A percentile compares a stretch with the other conserved stretches of the same genome.
Conservation (phyloP, 2,329 filamentous ascomycete genomes). For the Talaromyces amestolkiae region DNA sequence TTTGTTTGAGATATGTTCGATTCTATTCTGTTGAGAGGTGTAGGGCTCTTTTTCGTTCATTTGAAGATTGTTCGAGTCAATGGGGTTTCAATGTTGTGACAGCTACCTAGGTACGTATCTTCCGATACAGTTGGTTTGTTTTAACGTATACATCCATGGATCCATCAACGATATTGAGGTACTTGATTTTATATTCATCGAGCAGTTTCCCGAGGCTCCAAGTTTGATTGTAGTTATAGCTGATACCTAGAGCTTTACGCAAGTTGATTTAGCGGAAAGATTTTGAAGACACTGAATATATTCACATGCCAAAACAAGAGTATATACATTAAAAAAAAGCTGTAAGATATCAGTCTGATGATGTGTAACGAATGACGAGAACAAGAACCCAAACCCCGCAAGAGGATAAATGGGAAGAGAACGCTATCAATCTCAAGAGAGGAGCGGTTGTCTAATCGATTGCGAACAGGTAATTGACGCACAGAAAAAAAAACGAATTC, state of each 20-base stretch:
- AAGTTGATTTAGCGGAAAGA: no score
- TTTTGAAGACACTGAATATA: background rate
- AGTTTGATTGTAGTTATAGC: no score
- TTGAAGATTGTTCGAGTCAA: no score
- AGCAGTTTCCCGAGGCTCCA: no score
- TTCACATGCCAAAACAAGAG: background rate
- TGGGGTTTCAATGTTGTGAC: no score
- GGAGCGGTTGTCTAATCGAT: constrained; percentile 7
- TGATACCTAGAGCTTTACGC: no score
- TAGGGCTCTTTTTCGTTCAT: no score
- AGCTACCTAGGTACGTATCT: no score
- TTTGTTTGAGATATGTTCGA: background rate
- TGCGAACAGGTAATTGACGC: background rate
- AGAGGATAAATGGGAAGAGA: background rate
- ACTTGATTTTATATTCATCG: no score
- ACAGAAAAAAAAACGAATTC: constrained; percentile 2
- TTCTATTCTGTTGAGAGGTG: background rate
- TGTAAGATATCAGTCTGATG: background rate
- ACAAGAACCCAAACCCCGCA: background rate
- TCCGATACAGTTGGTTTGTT: no score
- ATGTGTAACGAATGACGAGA: background rate
- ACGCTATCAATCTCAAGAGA: constrained; percentile 12
- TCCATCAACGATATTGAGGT: no score
- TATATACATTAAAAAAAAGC: background rate
- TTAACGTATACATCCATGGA: no score